Base-by-base conservation (phyloP, 768 basidiomycete genomes). In the Suillus spraguei region DNA sequence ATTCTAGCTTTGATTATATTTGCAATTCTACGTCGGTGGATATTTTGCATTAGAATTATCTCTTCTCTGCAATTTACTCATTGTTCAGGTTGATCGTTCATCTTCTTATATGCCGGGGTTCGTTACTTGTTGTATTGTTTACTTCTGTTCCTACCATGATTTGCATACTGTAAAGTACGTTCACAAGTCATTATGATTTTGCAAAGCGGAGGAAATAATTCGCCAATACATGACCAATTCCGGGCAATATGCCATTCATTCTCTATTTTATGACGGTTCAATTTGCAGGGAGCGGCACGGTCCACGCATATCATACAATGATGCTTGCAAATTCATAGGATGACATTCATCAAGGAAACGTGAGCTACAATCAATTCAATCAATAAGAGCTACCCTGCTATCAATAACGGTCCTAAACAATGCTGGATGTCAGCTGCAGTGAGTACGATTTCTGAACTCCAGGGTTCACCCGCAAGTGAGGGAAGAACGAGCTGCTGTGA, bases 1-100 rank as follows among this genome's bases (percentile, higher is more conserved):
- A 53, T 86, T 83, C 66, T 86, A 77, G 64, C 10, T 20, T 46
- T 13, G 24, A 41, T 11, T 39, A 9, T 38, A 16, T 22, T 16
- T 36, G 36, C 32, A 9, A 22, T 39, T 38, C 55, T 17, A 39
- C 28, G n/a, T 35, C 24, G 55, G 33, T 14, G 20, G 39, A 60
- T 36, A 22, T 24, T 24, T 36, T 42, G 22, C 61, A 16, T 62
- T 17, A 17, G n/a, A 36, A 22, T 10, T 20, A 22, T 6, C 9
- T 62, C 24, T 28, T 58, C 17, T 11, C 16, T 56, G 28, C 38
- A 33, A 53, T 53, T n/a, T 11, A 20, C 36, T 24, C 22, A 17
- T 38, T 39, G 38, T 28, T 52, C 17, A 52, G 33, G 28, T 28
- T 24, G 38, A 16, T 38, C 10, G 6, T 36, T 38, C 3, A 9